Conservation (phyloP, 1,284 basidiomycete species). For the Gastroboletus turbinatus region DNA sequence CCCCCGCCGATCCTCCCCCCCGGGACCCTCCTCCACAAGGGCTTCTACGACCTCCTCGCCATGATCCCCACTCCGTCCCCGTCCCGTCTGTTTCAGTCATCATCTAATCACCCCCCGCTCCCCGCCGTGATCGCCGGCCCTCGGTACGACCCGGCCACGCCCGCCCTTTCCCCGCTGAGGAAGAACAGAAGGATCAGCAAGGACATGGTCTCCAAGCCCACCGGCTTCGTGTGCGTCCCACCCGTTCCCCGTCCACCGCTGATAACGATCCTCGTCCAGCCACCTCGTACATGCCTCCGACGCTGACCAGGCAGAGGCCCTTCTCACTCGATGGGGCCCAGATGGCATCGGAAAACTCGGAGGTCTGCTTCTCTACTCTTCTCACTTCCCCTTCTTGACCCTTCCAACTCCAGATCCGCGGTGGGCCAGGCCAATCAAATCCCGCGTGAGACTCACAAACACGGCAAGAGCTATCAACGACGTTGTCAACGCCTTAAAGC, state of each 20-base stretch:
- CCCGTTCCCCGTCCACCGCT: conserved; percentile 1
- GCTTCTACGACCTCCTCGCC: conserved; percentile 85
- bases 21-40: conserved; percentile 76
- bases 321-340: conserved; percentile 87
- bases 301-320: conserved; percentile 86
- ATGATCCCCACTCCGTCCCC: conserved; percentile 72
- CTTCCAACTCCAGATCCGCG: conserved; percentile 62
- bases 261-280: conserved; percentile 43
- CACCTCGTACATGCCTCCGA: conserved; percentile 94
- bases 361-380: conserved; percentile 51
- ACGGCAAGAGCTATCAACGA: conserved; percentile 84
- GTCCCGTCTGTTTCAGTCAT: conserved; percentile 59
- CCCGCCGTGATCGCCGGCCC: not conserved
- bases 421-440: conserved; percentile 91
- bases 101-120: conserved; percentile 17
- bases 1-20: conserved; percentile 7
- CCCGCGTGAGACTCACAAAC: conserved; percentile 69
- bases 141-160: conserved; percentile 2
- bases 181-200: conserved; percentile 75
- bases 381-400: conserved; percentile 26
- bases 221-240: conserved; percentile 75
- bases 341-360: conserved; percentile 91
- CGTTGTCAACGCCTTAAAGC: conserved; percentile 67
- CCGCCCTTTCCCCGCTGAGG: conserved; percentile 34
- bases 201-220: conserved; percentile 83